Percentiles rank a stretch among this genome's conserved stretches.
These are phyloP conservation scores for Aureobasidium sp. DNA, from an alignment of 2,329 filamentous ascomycete genomes.

Conservation along the genomic window DNA sequence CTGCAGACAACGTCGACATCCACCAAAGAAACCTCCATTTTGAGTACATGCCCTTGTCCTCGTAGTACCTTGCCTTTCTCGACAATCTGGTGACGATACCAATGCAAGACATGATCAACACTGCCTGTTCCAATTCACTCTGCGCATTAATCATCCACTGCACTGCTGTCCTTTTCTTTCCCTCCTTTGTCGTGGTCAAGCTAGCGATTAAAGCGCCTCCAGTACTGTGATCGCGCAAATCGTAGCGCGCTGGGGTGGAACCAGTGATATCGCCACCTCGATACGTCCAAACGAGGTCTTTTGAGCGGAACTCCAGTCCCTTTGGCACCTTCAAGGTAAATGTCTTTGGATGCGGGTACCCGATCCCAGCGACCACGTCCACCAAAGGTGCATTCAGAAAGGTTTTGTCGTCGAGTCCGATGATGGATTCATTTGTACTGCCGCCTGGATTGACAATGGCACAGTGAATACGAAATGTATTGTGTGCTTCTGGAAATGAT, in stretches of 20 bases:
- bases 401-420: background rate
- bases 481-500: background rate
- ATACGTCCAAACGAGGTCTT: background rate
- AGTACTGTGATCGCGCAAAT: background rate
- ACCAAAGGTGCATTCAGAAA: background rate
- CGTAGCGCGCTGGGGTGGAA: background rate
- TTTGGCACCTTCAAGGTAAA: background rate
- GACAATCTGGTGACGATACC: conserved; percentile 8
- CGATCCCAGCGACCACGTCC: conserved; percentile 4
- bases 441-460: background rate
- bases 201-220: background rate
- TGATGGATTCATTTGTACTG: background rate
- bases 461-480: conserved; percentile 7
- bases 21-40: conserved; percentile 1
- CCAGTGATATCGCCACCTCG: background rate
- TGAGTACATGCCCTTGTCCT: background rate
- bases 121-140: conserved; percentile 9
- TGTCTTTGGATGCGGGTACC: background rate
- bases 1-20: background rate
- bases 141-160: conserved; percentile 32
- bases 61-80: background rate
- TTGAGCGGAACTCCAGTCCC: background rate
- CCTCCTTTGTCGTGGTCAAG: conserved; percentile 26
- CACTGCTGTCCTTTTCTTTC: conserved; percentile 29
- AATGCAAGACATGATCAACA: background rate